Percentiles rank a stretch among this genome's conserved stretches.
phyloP scores from a whole-genome alignment of 345 rosid genomes.

The Dipteronia dyeriana region DNA sequence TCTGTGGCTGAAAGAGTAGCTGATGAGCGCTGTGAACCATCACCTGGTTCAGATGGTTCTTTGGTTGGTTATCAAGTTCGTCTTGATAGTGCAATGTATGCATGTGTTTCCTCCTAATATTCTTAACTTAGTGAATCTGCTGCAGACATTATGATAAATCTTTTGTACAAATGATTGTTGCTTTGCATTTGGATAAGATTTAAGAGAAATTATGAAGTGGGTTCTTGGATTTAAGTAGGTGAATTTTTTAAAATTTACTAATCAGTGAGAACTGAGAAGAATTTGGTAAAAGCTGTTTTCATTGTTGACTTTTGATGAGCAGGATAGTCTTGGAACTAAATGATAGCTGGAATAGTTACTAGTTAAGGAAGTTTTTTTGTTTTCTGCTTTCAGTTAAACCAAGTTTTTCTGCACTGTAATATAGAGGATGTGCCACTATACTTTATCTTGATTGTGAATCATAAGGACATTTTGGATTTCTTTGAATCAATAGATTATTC shows the following conservation, averaged over 20 bases:
- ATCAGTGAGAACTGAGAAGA: neutral
- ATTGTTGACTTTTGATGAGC: neutral
- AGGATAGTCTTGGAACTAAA: constrained; percentile 1
- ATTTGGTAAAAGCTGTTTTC: neutral
- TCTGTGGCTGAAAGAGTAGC: constrained; percentile 97
- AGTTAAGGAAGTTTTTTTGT: neutral
- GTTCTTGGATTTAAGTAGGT: neutral
- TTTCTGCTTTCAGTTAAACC: neutral
- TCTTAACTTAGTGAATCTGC: neutral
- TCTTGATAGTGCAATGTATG: constrained; percentile 85
- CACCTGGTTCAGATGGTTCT: constrained; percentile 81
- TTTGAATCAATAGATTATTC: constrained; percentile 11
- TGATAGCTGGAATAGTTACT: neutral
- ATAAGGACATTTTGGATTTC: neutral
- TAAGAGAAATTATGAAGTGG: constrained; percentile 1
- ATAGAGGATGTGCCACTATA: neutral
- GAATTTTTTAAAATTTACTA: neutral
- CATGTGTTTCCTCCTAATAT: constrained; percentile 18
- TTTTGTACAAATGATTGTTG: constrained; percentile 5
- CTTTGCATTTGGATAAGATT: neutral
- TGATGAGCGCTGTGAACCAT: constrained; percentile 87
- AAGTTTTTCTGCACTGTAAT: neutral
- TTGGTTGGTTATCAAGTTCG: constrained; percentile 99
- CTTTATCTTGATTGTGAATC: neutral
- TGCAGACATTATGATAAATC: neutral